phyloP scores from a whole-genome alignment of 352 stramenopile species.

The Globisporangium paroecandrum region DNA sequence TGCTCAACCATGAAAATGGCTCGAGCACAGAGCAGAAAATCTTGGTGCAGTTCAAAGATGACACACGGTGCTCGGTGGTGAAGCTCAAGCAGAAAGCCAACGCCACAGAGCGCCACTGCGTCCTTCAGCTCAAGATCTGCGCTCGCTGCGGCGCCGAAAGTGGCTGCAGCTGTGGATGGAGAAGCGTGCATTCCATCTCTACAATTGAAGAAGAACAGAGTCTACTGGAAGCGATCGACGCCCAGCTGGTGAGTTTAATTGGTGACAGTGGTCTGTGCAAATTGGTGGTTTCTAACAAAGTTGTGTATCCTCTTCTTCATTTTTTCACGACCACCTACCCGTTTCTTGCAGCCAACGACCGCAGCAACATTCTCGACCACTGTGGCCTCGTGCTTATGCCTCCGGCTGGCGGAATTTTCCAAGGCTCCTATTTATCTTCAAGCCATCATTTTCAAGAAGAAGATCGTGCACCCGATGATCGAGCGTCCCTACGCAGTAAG shows the following conservation, averaged over 20 bases:
- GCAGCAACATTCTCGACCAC: conserved; percentile 1
- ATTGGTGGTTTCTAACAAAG: too few relatives aligned
- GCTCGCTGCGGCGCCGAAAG: conserved; percentile 22
- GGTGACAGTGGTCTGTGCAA: too few relatives aligned
- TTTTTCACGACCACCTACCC: too few relatives aligned
- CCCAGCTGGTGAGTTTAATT: too few relatives aligned
- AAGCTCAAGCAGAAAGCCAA: neutral
- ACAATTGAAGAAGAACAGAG: conserved; percentile 24
- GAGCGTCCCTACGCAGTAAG: conserved; percentile 39
- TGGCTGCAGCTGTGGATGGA: conserved; percentile 26
- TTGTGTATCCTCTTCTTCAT: too few relatives aligned
- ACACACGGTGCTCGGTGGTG: neutral
- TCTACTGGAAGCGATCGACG: conserved; percentile 28
- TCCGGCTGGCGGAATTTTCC: neutral
- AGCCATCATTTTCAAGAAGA: conserved; percentile 27
- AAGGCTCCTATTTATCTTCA: conserved; percentile 12
- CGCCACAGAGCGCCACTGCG: neutral
- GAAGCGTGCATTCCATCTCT: conserved; percentile 21
- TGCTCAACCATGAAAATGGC: neutral
- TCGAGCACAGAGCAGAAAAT: neutral
- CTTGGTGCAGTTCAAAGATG: conserved; percentile 11
- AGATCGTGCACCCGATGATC: conserved; percentile 36
- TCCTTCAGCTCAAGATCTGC: conserved; percentile 24
- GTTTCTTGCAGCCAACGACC: conserved; percentile 4
- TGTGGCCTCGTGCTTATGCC: neutral